Evolutionary conservation across 1,139 yeast species (phyloP).

Genomic region (Zygoascus meyerae): DNA sequence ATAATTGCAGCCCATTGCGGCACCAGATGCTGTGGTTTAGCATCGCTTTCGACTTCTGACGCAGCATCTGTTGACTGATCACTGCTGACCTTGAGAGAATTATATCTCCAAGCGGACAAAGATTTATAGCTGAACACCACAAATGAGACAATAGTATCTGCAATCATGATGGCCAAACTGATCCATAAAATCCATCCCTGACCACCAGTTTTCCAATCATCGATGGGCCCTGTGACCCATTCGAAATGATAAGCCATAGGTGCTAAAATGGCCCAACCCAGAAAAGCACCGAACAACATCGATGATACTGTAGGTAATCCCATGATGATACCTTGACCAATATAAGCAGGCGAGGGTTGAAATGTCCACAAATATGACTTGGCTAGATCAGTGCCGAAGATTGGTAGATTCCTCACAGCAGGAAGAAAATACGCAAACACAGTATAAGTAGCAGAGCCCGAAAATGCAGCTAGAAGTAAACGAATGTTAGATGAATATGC

Average conservation of each 20-base stretch:
- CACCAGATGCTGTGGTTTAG: constrained; percentile 44
- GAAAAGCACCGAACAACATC: constrained; percentile 81
- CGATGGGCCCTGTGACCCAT: constrained; percentile 89
- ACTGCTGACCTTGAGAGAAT: background rate
- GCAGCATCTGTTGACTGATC: constrained; percentile 14
- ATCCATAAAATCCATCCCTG: constrained; percentile 99
- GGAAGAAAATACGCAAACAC: constrained; percentile 69
- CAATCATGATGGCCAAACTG: constrained; percentile 87
- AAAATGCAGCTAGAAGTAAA: constrained; percentile 55
- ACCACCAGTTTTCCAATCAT: constrained; percentile 89
- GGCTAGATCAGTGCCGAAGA: constrained; percentile 68
- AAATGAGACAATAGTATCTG: constrained; percentile 83
- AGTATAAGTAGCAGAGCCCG: constrained; percentile 68
- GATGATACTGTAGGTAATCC: constrained; percentile 87
- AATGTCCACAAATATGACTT: constrained; percentile 72
- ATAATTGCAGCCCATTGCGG: constrained; percentile 44
- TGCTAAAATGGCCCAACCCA: constrained; percentile 90
- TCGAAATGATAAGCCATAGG: constrained; percentile 64
- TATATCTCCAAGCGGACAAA: constrained; percentile 13
- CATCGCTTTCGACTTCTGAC: constrained; percentile 30
- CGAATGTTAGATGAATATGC: constrained; percentile 53
- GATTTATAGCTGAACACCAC: constrained; percentile 47
- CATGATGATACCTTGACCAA: constrained; percentile 98
- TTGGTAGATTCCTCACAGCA: constrained; percentile 56
- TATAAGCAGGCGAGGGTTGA: constrained; percentile 95